These are phyloP conservation scores for Penicillium fimorum DNA, from an alignment of 495 filamentous ascomycete genomes.

Conservation along the genomic window DNA sequence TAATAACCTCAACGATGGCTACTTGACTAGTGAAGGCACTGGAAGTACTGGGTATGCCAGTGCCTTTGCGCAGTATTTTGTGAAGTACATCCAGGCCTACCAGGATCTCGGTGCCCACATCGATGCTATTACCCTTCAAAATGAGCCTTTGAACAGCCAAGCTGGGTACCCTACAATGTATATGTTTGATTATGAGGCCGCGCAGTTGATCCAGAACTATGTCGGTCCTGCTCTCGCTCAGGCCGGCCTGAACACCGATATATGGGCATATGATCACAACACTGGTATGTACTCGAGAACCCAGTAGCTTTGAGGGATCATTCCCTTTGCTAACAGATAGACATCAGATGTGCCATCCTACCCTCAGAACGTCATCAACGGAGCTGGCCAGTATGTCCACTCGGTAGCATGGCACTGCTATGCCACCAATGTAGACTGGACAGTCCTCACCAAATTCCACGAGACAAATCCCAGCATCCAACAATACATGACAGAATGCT, in stretches of 20 bases:
- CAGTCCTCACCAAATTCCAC: conserved; percentile 49
- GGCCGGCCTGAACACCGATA: conserved; percentile 42
- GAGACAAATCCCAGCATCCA: conserved; percentile 40
- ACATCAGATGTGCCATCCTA: conserved; percentile 39
- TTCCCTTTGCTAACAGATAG: background rate
- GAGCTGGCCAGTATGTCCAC: conserved; percentile 42
- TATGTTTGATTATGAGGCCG: conserved; percentile 49
- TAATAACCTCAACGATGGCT: conserved; percentile 52
- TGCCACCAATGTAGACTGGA: conserved; percentile 46
- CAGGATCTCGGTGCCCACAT: conserved; percentile 40
- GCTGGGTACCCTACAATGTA: conserved; percentile 56
- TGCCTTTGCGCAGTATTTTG: conserved; percentile 53
- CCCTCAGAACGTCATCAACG: conserved; percentile 45
- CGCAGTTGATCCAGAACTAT: conserved; percentile 46
- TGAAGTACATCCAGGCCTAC: conserved; percentile 56
- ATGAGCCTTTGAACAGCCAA: conserved; percentile 56
- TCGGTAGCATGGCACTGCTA: conserved; percentile 60
- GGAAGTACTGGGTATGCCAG: conserved; percentile 37
- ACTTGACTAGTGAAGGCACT: conserved; percentile 22
- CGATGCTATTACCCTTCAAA: conserved; percentile 57
- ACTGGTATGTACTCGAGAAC: conserved; percentile 36
- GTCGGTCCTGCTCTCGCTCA: conserved; percentile 46
- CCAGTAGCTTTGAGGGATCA: background rate
- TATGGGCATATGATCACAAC: conserved; percentile 60
- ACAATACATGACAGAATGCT: conserved; percentile 63